A percentile compares a stretch with the other conserved stretches of the same genome.
phyloP scores from a whole-genome alignment of 345 rosid species.

The Populus alba region DNA sequence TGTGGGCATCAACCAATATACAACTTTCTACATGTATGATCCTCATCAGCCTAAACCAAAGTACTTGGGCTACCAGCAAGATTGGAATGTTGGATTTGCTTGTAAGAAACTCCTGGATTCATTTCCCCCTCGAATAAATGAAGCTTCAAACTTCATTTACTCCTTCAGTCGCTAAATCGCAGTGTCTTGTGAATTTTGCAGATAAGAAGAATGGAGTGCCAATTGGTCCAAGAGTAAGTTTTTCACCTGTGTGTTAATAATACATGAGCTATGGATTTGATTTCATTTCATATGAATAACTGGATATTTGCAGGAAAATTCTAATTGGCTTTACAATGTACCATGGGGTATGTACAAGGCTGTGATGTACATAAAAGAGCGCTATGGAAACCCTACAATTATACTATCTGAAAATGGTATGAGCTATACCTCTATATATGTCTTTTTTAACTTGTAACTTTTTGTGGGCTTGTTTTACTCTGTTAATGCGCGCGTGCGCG shows the following conservation, averaged over 20 bases:
- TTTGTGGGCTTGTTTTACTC: neutral
- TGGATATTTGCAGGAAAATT: conserved; percentile 59
- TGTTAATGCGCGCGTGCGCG: no score
- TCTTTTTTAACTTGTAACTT: neutral
- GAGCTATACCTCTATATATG: neutral
- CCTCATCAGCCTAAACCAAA: conserved; percentile 49
- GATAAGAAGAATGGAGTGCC: conserved; percentile 63
- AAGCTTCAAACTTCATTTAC: neutral
- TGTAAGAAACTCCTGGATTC: conserved; percentile 44
- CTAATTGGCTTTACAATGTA: conserved; percentile 84
- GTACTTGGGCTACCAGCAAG: conserved; percentile 75
- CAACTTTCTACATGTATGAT: conserved; percentile 65
- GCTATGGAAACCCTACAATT: conserved; percentile 80
- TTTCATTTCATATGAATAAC: neutral
- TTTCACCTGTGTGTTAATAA: neutral
- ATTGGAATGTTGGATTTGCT: conserved; percentile 77
- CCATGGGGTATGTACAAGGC: conserved; percentile 98
- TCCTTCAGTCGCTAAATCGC: conserved; percentile 1
- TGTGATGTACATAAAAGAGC: conserved; percentile 79
- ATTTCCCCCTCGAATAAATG: neutral
- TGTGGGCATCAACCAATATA: conserved; percentile 89
- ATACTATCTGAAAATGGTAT: conserved; percentile 87
- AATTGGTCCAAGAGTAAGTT: conserved; percentile 70
- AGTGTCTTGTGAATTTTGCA: conserved; percentile 28
- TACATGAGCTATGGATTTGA: neutral